phyloP scores from a whole-genome alignment of 345 rosid genomes.

The Eucalyptus pauciflora region DNA sequence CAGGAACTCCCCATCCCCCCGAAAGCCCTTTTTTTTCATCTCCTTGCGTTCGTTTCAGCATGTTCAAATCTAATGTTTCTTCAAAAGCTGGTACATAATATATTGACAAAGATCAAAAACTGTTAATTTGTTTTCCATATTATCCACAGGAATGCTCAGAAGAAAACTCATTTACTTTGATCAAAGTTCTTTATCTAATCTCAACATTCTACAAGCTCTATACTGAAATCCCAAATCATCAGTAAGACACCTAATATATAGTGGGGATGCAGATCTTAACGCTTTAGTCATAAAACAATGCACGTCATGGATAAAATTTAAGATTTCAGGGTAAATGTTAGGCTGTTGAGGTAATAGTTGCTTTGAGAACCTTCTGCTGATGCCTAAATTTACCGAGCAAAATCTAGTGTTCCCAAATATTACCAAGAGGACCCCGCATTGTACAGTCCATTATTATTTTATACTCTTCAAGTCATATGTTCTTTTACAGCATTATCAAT shows the following conservation, averaged over 20 bases:
- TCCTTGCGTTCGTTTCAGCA: neutral
- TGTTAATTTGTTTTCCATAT: neutral
- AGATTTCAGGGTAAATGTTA: neutral
- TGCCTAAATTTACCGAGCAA: neutral
- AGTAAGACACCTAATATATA: neutral
- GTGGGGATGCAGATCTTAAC: neutral
- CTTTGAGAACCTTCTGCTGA: neutral
- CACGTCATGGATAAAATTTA: neutral
- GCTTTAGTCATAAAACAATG: neutral
- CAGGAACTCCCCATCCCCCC: neutral
- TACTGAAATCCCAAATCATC: neutral
- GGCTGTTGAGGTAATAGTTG: neutral
- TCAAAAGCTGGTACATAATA: neutral
- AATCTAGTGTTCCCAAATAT: neutral
- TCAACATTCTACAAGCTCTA: neutral
- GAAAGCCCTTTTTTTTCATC: neutral
- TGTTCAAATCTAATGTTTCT: neutral
- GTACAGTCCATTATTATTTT: neutral
- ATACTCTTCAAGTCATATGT: neutral
- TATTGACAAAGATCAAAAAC: neutral
- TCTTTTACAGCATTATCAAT: neutral
- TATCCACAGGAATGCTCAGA: neutral
- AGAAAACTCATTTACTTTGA: neutral
- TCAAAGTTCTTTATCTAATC: neutral
- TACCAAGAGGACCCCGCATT: neutral